phyloP scores from a whole-genome alignment of 75 land plant species.

The Selaginella tamariscina region DNA sequence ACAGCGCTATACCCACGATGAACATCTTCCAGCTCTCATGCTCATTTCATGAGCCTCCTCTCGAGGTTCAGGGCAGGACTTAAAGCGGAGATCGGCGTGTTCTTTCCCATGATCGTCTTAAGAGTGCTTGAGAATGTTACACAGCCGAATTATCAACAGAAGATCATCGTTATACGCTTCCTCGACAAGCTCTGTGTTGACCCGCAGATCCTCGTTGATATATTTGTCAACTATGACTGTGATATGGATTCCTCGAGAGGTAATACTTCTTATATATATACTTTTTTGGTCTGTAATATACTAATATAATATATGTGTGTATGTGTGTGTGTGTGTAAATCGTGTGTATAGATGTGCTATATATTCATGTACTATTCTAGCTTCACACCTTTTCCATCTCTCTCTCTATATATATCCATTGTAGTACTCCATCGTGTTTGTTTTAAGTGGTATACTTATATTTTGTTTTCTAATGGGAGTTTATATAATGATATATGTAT shows the following conservation, averaged over 20 bases:
- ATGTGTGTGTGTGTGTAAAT: no score
- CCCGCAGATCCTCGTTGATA: conserved; percentile 91
- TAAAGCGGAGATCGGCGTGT: conserved; percentile 98
- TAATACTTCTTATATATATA: no score
- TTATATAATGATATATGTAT: no score
- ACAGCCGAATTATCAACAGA: conserved; percentile 93
- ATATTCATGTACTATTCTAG: no score
- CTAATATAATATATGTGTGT: no score
- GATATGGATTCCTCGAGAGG: conserved; percentile 96
- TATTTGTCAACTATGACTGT: conserved; percentile 97
- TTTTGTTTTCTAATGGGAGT: no score
- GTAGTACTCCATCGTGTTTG: no score
- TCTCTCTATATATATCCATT: no score
- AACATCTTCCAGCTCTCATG: conserved; percentile 96
- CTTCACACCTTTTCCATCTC: no score
- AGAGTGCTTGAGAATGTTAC: conserved; percentile 94
- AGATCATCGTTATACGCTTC: conserved; percentile 91
- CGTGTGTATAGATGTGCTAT: no score
- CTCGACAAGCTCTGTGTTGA: conserved; percentile 88
- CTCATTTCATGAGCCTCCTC: conserved; percentile 92
- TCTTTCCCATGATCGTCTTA: conserved; percentile 98
- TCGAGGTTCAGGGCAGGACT: conserved; percentile 93
- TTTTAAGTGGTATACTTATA: no score
- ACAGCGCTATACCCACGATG: conserved; percentile 85
- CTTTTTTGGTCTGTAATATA: no score